phyloP scores from a whole-genome alignment of 108 stramenopile species.

The Fistulifera solaris region DNA sequence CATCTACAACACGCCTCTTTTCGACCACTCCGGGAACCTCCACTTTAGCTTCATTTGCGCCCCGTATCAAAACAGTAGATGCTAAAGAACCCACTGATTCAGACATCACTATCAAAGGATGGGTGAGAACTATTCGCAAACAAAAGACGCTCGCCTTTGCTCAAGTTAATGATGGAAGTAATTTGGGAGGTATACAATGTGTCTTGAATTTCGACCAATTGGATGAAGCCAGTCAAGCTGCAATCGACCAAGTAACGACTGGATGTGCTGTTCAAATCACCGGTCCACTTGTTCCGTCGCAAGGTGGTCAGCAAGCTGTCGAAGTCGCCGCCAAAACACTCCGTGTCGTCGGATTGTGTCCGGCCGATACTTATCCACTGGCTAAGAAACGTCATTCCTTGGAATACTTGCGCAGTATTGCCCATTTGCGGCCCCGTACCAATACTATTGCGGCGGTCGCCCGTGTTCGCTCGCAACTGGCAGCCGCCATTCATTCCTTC shows the following conservation, averaged over 20 bases:
- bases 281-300: conserved; percentile 65
- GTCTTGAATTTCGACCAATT: conserved; percentile 53
- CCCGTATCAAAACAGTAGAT: conserved; percentile 60
- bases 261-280: conserved; percentile 85
- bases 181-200: conserved; percentile 85
- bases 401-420: conserved; percentile 94
- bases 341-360: conserved; percentile 83
- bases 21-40: conserved; percentile 1
- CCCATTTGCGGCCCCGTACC: conserved; percentile 94
- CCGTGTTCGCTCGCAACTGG: conserved; percentile 84
- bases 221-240: conserved; percentile 53
- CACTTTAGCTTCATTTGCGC: conserved; percentile 9
- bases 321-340: conserved; percentile 81
- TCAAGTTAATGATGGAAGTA: conserved; percentile 96
- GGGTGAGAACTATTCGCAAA: conserved; percentile 94
- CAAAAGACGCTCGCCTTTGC: conserved; percentile 97
- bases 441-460: conserved; percentile 95
- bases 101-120: conserved; percentile 84
- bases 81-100: conserved; percentile 57
- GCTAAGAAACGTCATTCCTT: conserved; percentile 97
- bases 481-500: conserved; percentile 81
- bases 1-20: not conserved
- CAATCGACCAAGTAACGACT: conserved; percentile 81
- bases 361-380: conserved; percentile 77
- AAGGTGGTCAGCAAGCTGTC: conserved; percentile 87